Evolutionary conservation across 2,329 filamentous ascomycete genomes (phyloP), one percentile per base, ranked within the genome.

Genomic region (Aspergillus carbonarius): DNA sequence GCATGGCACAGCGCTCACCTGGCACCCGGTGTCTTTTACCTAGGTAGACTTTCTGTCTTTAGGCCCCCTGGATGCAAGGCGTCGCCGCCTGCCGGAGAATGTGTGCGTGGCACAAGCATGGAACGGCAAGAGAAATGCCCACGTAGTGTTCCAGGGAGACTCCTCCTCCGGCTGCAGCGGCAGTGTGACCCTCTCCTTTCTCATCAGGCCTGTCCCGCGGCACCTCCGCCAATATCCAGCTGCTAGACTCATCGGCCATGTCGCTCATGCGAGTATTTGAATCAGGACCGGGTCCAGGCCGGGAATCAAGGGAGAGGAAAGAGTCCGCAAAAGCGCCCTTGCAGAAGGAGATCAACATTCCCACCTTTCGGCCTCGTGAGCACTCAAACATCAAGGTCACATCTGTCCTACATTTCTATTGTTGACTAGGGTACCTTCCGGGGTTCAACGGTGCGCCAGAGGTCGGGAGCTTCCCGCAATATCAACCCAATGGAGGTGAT

Each of bases 321-420:
- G 23, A 32, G 25, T 17, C 10, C 30, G n/a, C 39, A 1, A 20
- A 37, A 55, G 48, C 49, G 15, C 55, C 57, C 57, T 57, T 57
- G 40, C 46, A 57, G 50, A 37, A 35, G 15, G 12, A 18, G 58
- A 58, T 55, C 55, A 42, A 32, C 58, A 60, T 58, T 58, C 58
- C 25, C 40, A 20, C 40, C 20, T 23, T 51, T 50, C 52, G 55
- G 57, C 54, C 58, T 58, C 55, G 48, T 62, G 60, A 56, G 27
- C 27, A 13, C 8, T 30, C 25, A 10, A 48, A 48, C 25, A n/a
- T 25, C 47, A 44, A 23, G 49, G 54, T 55, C 35, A 23, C 23
- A 27, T 18, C 23, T 18, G 35, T 42, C 50, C 27, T 42, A 54
- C 37, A 30, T 44, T 15, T 37, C 25, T 3, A 20, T 20, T n/a